Percentiles rank a stretch among this genome's conserved stretches.
Evolutionary conservation across 495 filamentous ascomycete genomes (phyloP).

Genomic region (Viridothelium virens): DNA sequence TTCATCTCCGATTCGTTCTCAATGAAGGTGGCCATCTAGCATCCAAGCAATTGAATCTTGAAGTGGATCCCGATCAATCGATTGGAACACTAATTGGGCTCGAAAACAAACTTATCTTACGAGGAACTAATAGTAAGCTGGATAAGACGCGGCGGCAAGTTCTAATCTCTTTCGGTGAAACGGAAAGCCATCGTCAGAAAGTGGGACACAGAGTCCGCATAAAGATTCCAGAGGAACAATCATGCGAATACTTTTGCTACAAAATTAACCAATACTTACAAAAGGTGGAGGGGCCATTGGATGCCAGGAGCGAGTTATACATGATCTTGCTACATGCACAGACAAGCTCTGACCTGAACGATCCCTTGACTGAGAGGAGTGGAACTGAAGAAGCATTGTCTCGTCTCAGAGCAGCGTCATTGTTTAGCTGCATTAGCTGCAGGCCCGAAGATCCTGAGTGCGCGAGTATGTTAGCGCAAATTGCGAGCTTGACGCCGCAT

Average conservation of each 20-base stretch:
- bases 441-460: constrained; percentile 31
- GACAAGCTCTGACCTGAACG: constrained; percentile 51
- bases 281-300: constrained; percentile 40
- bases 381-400: constrained; percentile 56
- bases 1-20: constrained; percentile 44
- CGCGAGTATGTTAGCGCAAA: constrained; percentile 31
- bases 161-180: neutral
- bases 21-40: constrained; percentile 30
- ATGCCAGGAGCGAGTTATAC: constrained; percentile 46
- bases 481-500: constrained; percentile 47
- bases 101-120: constrained; percentile 45
- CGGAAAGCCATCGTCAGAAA: neutral
- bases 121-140: neutral
- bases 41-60: constrained; percentile 47
- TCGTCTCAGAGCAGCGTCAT: constrained; percentile 42
- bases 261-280: constrained; percentile 41
- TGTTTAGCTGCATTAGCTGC: constrained; percentile 43
- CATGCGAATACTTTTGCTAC: constrained; percentile 39
- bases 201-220: neutral
- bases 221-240: neutral
- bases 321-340: constrained; percentile 49
- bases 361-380: constrained; percentile 49
- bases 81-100: constrained; percentile 49
- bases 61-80: constrained; percentile 46
- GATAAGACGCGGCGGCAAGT: neutral